These are phyloP conservation scores for Aspergillus ochraceoroseus DNA, from an alignment of 2,329 filamentous ascomycete species.

Conservation along the genomic window DNA sequence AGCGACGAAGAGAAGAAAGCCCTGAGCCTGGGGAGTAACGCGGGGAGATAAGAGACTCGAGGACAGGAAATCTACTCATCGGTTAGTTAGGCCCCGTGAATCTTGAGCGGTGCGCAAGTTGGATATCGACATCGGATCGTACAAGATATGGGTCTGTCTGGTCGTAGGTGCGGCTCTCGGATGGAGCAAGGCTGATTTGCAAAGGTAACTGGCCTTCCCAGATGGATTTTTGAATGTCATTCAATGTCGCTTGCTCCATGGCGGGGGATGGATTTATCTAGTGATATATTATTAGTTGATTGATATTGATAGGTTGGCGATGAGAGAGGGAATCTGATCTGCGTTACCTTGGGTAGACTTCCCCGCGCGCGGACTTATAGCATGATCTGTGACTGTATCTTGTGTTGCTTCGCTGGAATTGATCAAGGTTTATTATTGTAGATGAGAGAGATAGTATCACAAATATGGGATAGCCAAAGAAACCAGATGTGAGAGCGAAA, in stretches of 20 bases:
- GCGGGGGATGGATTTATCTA: slow-evolving; percentile 2
- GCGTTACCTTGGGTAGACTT: not conserved
- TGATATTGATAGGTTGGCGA: too few relatives aligned
- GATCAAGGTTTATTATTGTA: too few relatives aligned
- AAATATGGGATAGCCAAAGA: not conserved
- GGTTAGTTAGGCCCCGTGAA: slow-evolving; percentile 6
- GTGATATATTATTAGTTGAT: slow-evolving; percentile 2
- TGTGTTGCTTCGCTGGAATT: too few relatives aligned
- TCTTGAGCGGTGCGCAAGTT: not conserved
- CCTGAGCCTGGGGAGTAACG: slow-evolving; percentile 59
- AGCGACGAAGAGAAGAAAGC: slow-evolving; percentile 57
- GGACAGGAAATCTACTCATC: slow-evolving; percentile 53
- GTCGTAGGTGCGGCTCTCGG: slow-evolving; percentile 58
- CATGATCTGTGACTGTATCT: not conserved
- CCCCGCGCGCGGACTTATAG: not conserved
- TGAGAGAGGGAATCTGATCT: not conserved
- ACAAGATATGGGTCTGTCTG: slow-evolving; percentile 58
- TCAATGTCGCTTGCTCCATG: slow-evolving; percentile 23
- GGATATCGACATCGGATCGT: slow-evolving; percentile 11
- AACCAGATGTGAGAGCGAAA: not conserved
- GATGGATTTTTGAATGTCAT: slow-evolving; percentile 44
- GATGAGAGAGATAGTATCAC: too few relatives aligned
- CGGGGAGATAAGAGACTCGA: slow-evolving; percentile 63
- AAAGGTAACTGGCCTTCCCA: slow-evolving; percentile 59
- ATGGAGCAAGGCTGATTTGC: slow-evolving; percentile 55